Percentiles rank a stretch among this genome's conserved stretches.
phyloP scores from a whole-genome alignment of 2,329 filamentous ascomycete genomes.

The Daldinia eschscholtzii region DNA sequence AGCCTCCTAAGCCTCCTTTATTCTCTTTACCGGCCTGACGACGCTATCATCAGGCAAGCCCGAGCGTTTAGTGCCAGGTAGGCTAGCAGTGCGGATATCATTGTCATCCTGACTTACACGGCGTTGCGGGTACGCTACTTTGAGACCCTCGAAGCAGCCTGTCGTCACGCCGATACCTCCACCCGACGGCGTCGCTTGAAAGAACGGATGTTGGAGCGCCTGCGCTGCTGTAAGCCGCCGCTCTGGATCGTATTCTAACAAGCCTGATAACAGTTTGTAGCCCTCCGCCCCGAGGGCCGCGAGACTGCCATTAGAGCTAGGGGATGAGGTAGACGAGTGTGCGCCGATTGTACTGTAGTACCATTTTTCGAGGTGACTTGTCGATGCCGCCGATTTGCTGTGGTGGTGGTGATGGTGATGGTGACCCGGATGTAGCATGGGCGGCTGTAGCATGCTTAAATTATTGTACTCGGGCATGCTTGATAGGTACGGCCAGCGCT shows the following conservation, averaged over 20 bases:
- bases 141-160: slow-evolving; percentile 92
- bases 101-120: slow-evolving; percentile 95
- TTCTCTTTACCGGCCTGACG: slow-evolving; percentile 70
- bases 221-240: slow-evolving; percentile 88
- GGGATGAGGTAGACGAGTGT: slow-evolving; percentile 61
- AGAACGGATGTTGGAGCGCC: slow-evolving; percentile 92
- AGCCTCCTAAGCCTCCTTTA: slow-evolving; percentile 64
- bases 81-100: slow-evolving; percentile 89
- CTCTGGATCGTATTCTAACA: slow-evolving; percentile 93
- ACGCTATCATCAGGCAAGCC: slow-evolving; percentile 85
- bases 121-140: slow-evolving; percentile 88
- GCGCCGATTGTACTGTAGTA: slow-evolving; percentile 78
- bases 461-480: slow-evolving; percentile 90
- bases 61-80: slow-evolving; percentile 91
- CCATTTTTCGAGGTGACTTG: slow-evolving; percentile 78
- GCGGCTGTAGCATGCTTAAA: slow-evolving; percentile 68
- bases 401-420: slow-evolving; percentile 50
- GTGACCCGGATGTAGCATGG: slow-evolving; percentile 58
- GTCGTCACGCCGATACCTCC: slow-evolving; percentile 75
- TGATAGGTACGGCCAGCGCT: slow-evolving; percentile 86
- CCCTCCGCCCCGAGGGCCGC: slow-evolving; percentile 79
- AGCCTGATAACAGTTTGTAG: slow-evolving; percentile 81
- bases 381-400: slow-evolving; percentile 53
- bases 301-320: slow-evolving; percentile 58
- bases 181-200: slow-evolving; percentile 64